These are phyloP conservation scores for Emydomyces testavorans DNA, from an alignment of 2,329 filamentous ascomycete species.

Conservation along the genomic window DNA sequence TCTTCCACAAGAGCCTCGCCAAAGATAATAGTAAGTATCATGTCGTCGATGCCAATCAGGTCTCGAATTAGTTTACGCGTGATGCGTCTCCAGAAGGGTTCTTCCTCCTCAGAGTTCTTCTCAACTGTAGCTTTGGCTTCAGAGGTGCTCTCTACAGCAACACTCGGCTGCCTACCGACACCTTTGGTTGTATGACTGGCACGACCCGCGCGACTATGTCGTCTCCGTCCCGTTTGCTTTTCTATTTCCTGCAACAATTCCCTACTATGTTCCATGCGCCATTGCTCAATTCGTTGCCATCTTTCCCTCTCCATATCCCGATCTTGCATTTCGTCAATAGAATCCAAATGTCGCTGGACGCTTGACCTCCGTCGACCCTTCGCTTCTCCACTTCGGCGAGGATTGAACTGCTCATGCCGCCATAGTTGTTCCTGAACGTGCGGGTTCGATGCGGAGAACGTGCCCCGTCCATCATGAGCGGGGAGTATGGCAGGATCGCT, in stretches of 20 bases:
- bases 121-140: not conserved
- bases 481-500: constrained; percentile 65
- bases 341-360: constrained; percentile 46
- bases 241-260: constrained; percentile 81
- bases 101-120: constrained; percentile 27
- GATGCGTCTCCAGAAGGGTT: constrained; percentile 67
- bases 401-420: constrained; percentile 78
- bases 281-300: constrained; percentile 74
- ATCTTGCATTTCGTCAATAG: constrained; percentile 46
- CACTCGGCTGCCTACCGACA: not conserved
- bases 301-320: constrained; percentile 57
- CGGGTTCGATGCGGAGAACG: constrained; percentile 57
- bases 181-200: not conserved
- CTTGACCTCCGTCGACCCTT: constrained; percentile 44
- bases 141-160: not conserved
- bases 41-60: constrained; percentile 81
- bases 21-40: constrained; percentile 70
- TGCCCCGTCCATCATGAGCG: constrained; percentile 80
- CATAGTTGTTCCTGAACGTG: constrained; percentile 71
- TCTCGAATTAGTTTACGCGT: constrained; percentile 80
- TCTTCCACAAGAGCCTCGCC: constrained; percentile 59
- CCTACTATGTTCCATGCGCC: constrained; percentile 82
- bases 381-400: constrained; percentile 46
- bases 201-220: constrained; percentile 29
- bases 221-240: constrained; percentile 63